Conservation (phyloP, 1,139 yeast genomes). For the Kurtzmaniella quercitrusa region DNA sequence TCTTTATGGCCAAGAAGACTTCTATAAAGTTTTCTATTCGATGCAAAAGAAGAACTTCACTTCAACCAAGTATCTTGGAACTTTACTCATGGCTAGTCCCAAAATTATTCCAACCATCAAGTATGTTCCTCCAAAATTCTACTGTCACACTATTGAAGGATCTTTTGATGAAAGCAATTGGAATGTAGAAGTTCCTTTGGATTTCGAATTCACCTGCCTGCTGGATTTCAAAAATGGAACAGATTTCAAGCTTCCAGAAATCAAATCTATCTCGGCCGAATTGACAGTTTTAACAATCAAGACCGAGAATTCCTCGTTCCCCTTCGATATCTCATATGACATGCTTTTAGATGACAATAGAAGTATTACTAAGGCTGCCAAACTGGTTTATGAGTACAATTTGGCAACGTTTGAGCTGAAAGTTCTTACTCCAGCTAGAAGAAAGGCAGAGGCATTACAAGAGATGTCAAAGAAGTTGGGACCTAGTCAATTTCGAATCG, state of each 20-base stretch:
- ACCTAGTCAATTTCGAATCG: constrained; percentile 23
- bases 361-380: constrained; percentile 4
- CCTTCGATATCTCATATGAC: constrained; percentile 39
- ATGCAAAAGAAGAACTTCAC: constrained; percentile 13
- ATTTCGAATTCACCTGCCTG: constrained; percentile 5
- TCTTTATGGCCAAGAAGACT: background rate
- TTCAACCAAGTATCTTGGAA: constrained; percentile 13
- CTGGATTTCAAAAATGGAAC: constrained; percentile 5
- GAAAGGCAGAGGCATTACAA: constrained; percentile 17
- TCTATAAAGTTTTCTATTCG: constrained; percentile 13
- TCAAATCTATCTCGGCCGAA: constrained; percentile 27
- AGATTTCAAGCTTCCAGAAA: constrained; percentile 19
- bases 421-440: constrained; percentile 20
- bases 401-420: constrained; percentile 22
- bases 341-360: constrained; percentile 25
- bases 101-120: constrained; percentile 20
- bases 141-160: constrained; percentile 7
- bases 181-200: constrained; percentile 6
- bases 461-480: constrained; percentile 20
- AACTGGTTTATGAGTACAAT: constrained; percentile 13
- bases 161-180: constrained; percentile 1
- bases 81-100: constrained; percentile 24
- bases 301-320: constrained; percentile 29
- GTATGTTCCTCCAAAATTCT: constrained; percentile 6
- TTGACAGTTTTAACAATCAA: constrained; percentile 30